Percentiles rank a stretch among this genome's conserved stretches.
Conservation (phyloP, 257 asterid genomes). For the Solanum rostratum region DNA sequence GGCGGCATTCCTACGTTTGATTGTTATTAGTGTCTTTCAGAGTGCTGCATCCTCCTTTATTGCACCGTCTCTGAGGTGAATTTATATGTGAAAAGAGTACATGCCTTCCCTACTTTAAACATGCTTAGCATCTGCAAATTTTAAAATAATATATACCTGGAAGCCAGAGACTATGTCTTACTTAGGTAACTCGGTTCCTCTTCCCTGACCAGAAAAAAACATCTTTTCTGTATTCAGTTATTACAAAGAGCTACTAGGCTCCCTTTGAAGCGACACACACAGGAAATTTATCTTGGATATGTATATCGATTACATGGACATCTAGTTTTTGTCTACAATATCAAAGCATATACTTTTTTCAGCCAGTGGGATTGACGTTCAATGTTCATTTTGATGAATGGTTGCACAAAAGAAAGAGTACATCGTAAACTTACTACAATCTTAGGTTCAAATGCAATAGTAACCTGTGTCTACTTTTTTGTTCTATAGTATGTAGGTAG, state of each 20-base stretch:
- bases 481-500: not conserved
- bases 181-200: not conserved
- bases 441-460: not conserved
- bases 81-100: not conserved
- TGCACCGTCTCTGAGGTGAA: conserved; percentile 94
- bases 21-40: conserved; percentile 92
- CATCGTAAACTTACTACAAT: not conserved
- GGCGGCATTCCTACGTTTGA: conserved; percentile 71
- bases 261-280: not conserved
- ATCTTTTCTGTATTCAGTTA: not conserved
- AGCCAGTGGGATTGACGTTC: not conserved
- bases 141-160: not conserved
- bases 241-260: not conserved
- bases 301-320: not conserved
- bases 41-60: conserved; percentile 97
- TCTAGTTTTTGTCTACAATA: not conserved
- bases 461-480: not conserved
- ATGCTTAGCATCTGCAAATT: not conserved
- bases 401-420: not conserved
- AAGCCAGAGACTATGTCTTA: not conserved
- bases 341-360: not conserved
- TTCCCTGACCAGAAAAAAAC: not conserved
- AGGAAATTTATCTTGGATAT: not conserved
- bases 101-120: not conserved
- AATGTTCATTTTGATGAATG: not conserved